phyloP scores from a whole-genome alignment of 495 filamentous ascomycete species.

The Aspergillus saccharolyticus region DNA sequence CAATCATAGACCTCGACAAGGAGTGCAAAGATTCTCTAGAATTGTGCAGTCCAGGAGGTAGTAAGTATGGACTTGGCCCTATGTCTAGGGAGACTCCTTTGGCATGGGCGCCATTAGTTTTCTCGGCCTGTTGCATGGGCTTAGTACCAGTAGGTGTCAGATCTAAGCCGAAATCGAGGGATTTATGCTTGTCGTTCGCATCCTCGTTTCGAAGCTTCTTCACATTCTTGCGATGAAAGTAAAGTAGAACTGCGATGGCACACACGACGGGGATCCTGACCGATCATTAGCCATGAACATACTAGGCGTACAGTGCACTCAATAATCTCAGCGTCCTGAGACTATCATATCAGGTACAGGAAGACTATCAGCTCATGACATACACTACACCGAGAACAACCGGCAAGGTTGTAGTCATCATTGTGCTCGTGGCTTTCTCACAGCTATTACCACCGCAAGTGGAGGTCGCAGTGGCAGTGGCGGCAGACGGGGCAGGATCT shows the following conservation, averaged over 20 bases:
- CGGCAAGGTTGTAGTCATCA: conserved; percentile 60
- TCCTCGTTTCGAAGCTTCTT: conserved; percentile 75
- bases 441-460: conserved; percentile 16
- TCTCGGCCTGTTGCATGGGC: conserved; percentile 49
- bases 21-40: conserved; percentile 84
- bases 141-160: conserved; percentile 32
- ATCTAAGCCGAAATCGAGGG: conserved; percentile 86
- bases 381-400: conserved; percentile 81
- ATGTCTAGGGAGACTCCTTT: conserved; percentile 80
- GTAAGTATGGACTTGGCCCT: conserved; percentile 65
- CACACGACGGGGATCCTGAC: conserved; percentile 69
- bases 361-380: conserved; percentile 33
- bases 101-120: conserved; percentile 43
- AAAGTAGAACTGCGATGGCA: conserved; percentile 63
- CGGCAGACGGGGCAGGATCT: conserved; percentile 17
- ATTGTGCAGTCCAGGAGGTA: conserved; percentile 73
- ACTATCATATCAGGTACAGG: too few relatives aligned
- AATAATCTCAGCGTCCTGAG: neutral
- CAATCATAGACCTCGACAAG: conserved; percentile 63
- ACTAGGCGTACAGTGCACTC: neutral
- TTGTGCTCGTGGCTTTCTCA: conserved; percentile 45
- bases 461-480: conserved; percentile 5
- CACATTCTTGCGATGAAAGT: conserved; percentile 71
- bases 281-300: conserved; percentile 19
- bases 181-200: conserved; percentile 80